A percentile compares a stretch with the other conserved stretches of the same genome.
These are phyloP conservation scores for Penicillium riverlandense DNA, from an alignment of 495 filamentous ascomycete species.

Conservation along the genomic window DNA sequence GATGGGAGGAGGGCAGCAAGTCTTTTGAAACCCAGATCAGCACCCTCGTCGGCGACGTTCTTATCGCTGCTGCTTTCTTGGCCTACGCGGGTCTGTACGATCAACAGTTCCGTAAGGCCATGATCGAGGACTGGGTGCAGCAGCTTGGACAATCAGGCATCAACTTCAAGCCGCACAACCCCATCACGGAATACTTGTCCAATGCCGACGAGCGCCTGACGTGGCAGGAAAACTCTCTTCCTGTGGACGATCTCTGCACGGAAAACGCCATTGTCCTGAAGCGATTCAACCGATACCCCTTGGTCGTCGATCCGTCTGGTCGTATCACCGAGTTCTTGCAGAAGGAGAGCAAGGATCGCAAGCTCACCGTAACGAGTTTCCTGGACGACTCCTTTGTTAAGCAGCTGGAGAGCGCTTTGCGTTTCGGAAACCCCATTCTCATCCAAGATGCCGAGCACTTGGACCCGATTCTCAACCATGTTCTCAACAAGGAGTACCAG, in stretches of 20 bases:
- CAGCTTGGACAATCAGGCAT: slow-evolving; percentile 88
- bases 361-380: slow-evolving; percentile 96
- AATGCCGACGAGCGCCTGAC: slow-evolving; percentile 89
- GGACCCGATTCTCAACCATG: slow-evolving; percentile 95
- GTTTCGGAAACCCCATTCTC: slow-evolving; percentile 96
- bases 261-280: slow-evolving; percentile 98
- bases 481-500: slow-evolving; percentile 99
- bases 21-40: slow-evolving; percentile 97
- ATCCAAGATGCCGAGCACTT: slow-evolving; percentile 98
- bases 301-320: slow-evolving; percentile 97
- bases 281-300: slow-evolving; percentile 94
- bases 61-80: slow-evolving; percentile 91
- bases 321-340: slow-evolving; percentile 91
- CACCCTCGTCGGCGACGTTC: slow-evolving; percentile 90
- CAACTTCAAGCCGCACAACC: slow-evolving; percentile 85
- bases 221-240: slow-evolving; percentile 92
- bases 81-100: slow-evolving; percentile 98
- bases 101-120: slow-evolving; percentile 92
- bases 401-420: slow-evolving; percentile 89
- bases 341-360: slow-evolving; percentile 85
- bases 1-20: slow-evolving; percentile 96
- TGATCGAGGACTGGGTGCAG: slow-evolving; percentile 95
- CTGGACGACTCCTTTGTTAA: slow-evolving; percentile 97
- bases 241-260: slow-evolving; percentile 97
- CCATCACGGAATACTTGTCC: slow-evolving; percentile 92